Percentiles rank a stretch among this genome's conserved stretches.
These are phyloP conservation scores for Heterobasidion occidentale DNA, from an alignment of 1,284 basidiomycete genomes.

Conservation along the genomic window DNA sequence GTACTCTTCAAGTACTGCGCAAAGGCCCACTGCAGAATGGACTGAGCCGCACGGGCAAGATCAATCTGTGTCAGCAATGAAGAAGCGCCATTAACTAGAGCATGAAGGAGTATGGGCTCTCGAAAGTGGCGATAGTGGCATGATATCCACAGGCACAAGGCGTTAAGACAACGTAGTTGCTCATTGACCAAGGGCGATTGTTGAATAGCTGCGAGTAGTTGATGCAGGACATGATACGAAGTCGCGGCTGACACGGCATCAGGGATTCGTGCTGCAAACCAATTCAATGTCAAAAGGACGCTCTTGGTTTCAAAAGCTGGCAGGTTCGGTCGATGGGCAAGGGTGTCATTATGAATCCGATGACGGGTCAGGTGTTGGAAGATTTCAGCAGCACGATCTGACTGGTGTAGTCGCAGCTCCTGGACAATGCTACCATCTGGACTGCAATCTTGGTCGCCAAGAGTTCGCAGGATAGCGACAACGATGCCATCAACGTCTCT, in stretches of 20 bases:
- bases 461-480: constrained; percentile 45
- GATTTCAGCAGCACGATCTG: constrained; percentile 24
- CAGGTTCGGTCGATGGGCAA: constrained; percentile 52
- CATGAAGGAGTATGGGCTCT: constrained; percentile 51
- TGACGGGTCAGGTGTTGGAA: constrained; percentile 46
- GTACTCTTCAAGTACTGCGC: constrained; percentile 32
- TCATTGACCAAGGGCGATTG: constrained; percentile 78
- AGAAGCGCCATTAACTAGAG: constrained; percentile 62
- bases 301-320: constrained; percentile 44
- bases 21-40: constrained; percentile 75
- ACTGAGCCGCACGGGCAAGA: constrained; percentile 60
- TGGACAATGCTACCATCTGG: constrained; percentile 35
- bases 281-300: constrained; percentile 49
- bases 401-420: constrained; percentile 31
- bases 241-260: constrained; percentile 38
- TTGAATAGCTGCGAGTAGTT: constrained; percentile 64
- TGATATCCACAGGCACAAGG: constrained; percentile 68
- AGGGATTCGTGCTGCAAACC: constrained; percentile 38
- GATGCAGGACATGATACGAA: constrained; percentile 72
- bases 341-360: constrained; percentile 38
- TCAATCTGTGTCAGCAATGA: constrained; percentile 64
- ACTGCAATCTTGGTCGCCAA: constrained; percentile 53
- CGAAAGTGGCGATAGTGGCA: constrained; percentile 46
- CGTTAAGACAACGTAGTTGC: constrained; percentile 72
- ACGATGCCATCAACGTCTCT: constrained; percentile 48